Evolutionary conservation across 2,329 filamentous ascomycete species (phyloP).

Genomic region (Ascocoryne sarcoides): DNA sequence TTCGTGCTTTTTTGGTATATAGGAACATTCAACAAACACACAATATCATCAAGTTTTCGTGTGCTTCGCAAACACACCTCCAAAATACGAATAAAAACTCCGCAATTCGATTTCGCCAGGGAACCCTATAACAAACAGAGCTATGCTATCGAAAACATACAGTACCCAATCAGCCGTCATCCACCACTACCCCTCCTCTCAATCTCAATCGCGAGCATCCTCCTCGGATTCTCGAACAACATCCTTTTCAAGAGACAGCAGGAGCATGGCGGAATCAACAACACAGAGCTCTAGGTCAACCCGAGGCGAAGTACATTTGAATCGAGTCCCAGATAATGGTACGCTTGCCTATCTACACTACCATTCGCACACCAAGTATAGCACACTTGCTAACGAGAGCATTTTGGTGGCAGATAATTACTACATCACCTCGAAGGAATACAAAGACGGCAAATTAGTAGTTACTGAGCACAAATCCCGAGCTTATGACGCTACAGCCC

Average conservation of each 20-base stretch:
- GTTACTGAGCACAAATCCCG: constrained; percentile 6
- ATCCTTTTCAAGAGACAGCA: background rate
- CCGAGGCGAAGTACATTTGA: background rate
- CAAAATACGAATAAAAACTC: background rate
- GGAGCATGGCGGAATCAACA: constrained; percentile 4
- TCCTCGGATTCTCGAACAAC: background rate
- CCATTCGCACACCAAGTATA: too few relatives aligned
- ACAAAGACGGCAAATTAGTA: constrained; percentile 3
- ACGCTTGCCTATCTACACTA: constrained; percentile 3
- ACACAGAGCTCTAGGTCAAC: background rate
- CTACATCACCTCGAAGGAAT: constrained; percentile 5
- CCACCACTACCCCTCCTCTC: background rate
- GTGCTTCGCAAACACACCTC: background rate
- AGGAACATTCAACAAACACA: background rate
- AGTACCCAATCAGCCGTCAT: background rate
- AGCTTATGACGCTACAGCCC: constrained; percentile 8
- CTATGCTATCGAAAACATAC: background rate
- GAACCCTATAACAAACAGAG: background rate
- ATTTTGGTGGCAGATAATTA: constrained; percentile 4
- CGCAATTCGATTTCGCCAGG: background rate
- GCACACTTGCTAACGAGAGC: constrained; percentile 1
- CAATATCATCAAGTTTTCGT: background rate
- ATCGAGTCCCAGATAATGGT: constrained; percentile 18
- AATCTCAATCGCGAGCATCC: background rate
- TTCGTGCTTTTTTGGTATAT: background rate